These are phyloP conservation scores for Cyberlindnera nakhonratchasimensis DNA, from an alignment of 805 yeast genomes.

Conservation along the genomic window DNA sequence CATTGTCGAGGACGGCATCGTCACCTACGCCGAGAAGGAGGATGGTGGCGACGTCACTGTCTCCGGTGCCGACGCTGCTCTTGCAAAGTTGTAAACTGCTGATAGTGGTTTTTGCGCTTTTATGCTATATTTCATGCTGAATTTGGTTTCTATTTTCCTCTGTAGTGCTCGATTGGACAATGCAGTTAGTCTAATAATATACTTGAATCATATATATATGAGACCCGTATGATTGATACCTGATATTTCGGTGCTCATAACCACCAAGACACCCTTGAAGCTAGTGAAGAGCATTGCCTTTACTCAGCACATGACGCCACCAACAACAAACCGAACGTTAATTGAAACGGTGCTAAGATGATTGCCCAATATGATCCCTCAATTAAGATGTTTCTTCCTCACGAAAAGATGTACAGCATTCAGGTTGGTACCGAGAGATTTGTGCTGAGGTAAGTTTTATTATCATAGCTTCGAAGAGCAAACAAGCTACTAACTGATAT, in stretches of 20 bases:
- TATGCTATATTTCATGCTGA: too few species aligned
- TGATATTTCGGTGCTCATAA: too few species aligned
- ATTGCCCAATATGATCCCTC: slow-evolving; percentile 31
- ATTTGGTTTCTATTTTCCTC: too few species aligned
- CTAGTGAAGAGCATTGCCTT: too few species aligned
- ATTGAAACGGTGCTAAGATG: too few species aligned
- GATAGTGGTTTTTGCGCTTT: not conserved
- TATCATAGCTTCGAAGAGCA: not conserved
- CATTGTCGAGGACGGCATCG: slow-evolving; percentile 56
- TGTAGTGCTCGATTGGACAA: too few species aligned
- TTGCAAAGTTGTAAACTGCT: slow-evolving; percentile 24
- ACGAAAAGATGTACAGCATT: slow-evolving; percentile 62
- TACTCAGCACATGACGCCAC: not conserved
- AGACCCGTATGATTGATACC: too few species aligned
- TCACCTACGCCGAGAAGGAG: slow-evolving; percentile 43
- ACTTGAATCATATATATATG: too few species aligned
- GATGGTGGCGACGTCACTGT: slow-evolving; percentile 25
- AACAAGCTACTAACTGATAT: not conserved
- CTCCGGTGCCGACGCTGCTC: slow-evolving; percentile 28
- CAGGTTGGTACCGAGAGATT: slow-evolving; percentile 66
- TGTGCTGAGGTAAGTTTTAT: slow-evolving; percentile 32
- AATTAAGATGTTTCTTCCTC: slow-evolving; percentile 59
- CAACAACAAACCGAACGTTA: too few species aligned
- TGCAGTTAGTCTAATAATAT: too few species aligned
- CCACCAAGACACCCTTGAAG: too few species aligned